Evolutionary conservation across 495 filamentous ascomycete genomes (phyloP).

Genomic region (Xeromyces bisporus): DNA sequence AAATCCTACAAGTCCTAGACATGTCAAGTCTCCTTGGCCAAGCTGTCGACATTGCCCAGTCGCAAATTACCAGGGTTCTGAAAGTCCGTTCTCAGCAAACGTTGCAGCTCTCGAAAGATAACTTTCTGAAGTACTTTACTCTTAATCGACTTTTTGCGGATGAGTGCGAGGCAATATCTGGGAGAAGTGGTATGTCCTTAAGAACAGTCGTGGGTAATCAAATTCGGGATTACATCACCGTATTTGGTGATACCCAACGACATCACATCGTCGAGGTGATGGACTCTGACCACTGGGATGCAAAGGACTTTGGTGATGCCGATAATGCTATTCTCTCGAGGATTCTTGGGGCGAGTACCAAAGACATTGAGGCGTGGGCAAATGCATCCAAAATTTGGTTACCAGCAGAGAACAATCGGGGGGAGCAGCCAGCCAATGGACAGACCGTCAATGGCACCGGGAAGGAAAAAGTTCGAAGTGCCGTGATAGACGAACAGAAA

Average conservation of each 20-base stretch:
- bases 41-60: conserved; percentile 82
- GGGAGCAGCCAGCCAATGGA: conserved; percentile 15
- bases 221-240: conserved; percentile 72
- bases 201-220: conserved; percentile 84
- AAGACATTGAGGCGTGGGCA: conserved; percentile 59
- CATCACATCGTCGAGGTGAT: conserved; percentile 67
- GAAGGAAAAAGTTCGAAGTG: conserved; percentile 57
- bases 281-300: conserved; percentile 82
- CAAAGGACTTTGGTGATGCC: conserved; percentile 61
- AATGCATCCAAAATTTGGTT: conserved; percentile 57
- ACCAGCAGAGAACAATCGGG: conserved; percentile 19
- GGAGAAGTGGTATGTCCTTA: conserved; percentile 63
- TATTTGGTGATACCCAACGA: conserved; percentile 57
- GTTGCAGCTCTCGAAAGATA: conserved; percentile 48
- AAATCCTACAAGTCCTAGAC: conserved; percentile 70
- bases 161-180: conserved; percentile 92
- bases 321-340: conserved; percentile 44
- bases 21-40: conserved; percentile 89
- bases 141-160: conserved; percentile 90
- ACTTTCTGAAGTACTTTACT: conserved; percentile 82
- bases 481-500: conserved; percentile 66
- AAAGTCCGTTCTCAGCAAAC: conserved; percentile 83
- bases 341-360: conserved; percentile 65
- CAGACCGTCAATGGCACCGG: conserved; percentile 32
- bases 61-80: conserved; percentile 79